Conservation (phyloP, 768 basidiomycete species). For the Neoboletus magnificus region DNA sequence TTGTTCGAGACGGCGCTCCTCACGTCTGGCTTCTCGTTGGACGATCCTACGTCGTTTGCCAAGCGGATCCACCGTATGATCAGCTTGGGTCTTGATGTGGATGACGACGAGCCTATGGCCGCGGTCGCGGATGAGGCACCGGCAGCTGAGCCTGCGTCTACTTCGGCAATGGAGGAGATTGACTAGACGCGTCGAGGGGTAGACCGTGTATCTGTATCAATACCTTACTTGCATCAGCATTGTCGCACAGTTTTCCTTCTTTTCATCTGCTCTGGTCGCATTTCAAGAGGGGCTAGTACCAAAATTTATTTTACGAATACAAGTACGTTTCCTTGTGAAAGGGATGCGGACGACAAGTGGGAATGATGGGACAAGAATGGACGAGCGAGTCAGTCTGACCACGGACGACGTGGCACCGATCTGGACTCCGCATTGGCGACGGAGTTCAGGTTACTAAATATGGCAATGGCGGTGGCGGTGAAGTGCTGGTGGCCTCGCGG, state of each 20-base stretch:
- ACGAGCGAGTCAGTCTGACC: background rate
- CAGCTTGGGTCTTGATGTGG: constrained; percentile 82
- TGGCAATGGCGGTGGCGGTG: constrained; percentile 7
- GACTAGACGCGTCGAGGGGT: constrained; percentile 46
- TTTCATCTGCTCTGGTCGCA: constrained; percentile 20
- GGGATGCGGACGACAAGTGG: background rate
- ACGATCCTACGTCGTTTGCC: constrained; percentile 92
- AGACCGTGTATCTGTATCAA: constrained; percentile 27
- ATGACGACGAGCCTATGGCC: constrained; percentile 55
- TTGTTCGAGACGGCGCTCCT: constrained; percentile 96
- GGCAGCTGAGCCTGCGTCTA: constrained; percentile 58
- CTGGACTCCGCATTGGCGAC: constrained; percentile 28
- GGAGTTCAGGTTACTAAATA: constrained; percentile 29
- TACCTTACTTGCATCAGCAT: constrained; percentile 25
- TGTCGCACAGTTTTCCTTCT: constrained; percentile 16
- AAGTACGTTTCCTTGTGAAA: background rate
- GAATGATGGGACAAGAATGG: background rate
- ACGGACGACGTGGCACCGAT: background rate
- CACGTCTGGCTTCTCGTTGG: constrained; percentile 92
- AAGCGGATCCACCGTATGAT: constrained; percentile 99
- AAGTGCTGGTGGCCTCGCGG: constrained; percentile 22
- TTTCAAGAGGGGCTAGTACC: constrained; percentile 9
- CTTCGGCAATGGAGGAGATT: constrained; percentile 97
- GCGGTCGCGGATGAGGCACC: constrained; percentile 44
- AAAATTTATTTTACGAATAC: constrained; percentile 14